These are phyloP conservation scores for Heliamphora exappendiculata DNA, from an alignment of 148 eudicot genomes.

Conservation along the genomic window DNA sequence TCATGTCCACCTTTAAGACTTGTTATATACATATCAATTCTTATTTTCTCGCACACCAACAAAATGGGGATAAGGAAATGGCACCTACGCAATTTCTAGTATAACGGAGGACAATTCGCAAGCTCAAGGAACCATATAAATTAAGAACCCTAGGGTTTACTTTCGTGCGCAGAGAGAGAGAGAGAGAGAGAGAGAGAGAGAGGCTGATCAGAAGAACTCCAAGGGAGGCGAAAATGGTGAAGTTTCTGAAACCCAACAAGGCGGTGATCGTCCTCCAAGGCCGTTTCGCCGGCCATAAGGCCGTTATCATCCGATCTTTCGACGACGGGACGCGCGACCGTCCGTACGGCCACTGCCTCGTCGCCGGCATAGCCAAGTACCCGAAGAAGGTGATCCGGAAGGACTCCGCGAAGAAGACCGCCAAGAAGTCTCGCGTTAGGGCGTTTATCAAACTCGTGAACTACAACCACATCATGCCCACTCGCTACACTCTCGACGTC, in stretches of 20 bases:
- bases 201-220: background rate
- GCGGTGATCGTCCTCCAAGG: conserved; percentile 35
- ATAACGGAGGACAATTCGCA: too few relatives aligned
- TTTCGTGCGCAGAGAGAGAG: background rate
- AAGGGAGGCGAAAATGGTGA: conserved; percentile 20
- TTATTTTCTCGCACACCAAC: too few relatives aligned
- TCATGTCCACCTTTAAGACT: too few relatives aligned
- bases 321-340: conserved; percentile 34
- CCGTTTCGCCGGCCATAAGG: conserved; percentile 30
- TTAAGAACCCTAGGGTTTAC: background rate
- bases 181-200: background rate
- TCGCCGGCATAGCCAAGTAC: conserved; percentile 36
- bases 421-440: conserved; percentile 34
- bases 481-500: conserved; percentile 35
- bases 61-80: too few relatives aligned
- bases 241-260: conserved; percentile 33
- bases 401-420: conserved; percentile 35
- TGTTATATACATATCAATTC: too few relatives aligned
- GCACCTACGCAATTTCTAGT: too few relatives aligned
- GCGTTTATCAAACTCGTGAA: conserved; percentile 29
- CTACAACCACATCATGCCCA: conserved; percentile 41
- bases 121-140: too few relatives aligned
- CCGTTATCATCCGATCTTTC: conserved; percentile 23
- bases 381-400: conserved; percentile 38
- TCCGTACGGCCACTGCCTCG: conserved; percentile 40